Evolutionary conservation across 257 asterid species (phyloP).

Genomic region (Solanum chilense): DNA sequence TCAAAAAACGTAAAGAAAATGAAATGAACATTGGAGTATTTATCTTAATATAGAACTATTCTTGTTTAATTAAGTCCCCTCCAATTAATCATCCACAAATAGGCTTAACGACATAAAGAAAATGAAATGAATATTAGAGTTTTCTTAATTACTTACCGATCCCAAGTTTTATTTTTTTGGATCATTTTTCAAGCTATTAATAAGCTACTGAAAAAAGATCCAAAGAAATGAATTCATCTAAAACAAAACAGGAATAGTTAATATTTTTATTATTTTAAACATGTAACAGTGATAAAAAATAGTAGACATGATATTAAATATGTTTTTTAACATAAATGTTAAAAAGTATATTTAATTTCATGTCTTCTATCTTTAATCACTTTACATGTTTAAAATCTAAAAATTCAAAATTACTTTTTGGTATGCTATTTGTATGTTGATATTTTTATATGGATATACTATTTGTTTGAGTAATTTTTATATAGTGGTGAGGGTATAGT

Average conservation of each 20-base stretch:
- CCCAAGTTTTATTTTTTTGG: neutral
- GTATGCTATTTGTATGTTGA: neutral
- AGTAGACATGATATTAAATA: too few species aligned
- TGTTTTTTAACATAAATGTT: too few species aligned
- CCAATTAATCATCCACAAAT: too few species aligned
- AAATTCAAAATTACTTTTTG: too few species aligned
- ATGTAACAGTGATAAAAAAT: too few species aligned
- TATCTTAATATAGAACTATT: neutral
- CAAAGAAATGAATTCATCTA: neutral
- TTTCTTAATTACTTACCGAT: neutral
- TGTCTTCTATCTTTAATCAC: neutral
- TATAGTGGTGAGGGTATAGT: neutral
- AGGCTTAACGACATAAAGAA: too few species aligned
- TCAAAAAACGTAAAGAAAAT: neutral
- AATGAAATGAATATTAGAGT: neutral
- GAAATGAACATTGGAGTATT: neutral
- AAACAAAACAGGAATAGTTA: too few species aligned
- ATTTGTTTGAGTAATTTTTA: too few species aligned
- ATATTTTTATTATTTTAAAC: too few species aligned
- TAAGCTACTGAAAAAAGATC: neutral
- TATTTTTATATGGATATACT: neutral
- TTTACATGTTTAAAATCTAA: neutral
- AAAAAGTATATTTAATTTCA: too few species aligned
- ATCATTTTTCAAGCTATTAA: neutral
- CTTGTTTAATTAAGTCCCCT: too few species aligned